Base-by-base conservation (phyloP, 225 moss, liverwort and hornwort species). In the Neckera pumila region DNA sequence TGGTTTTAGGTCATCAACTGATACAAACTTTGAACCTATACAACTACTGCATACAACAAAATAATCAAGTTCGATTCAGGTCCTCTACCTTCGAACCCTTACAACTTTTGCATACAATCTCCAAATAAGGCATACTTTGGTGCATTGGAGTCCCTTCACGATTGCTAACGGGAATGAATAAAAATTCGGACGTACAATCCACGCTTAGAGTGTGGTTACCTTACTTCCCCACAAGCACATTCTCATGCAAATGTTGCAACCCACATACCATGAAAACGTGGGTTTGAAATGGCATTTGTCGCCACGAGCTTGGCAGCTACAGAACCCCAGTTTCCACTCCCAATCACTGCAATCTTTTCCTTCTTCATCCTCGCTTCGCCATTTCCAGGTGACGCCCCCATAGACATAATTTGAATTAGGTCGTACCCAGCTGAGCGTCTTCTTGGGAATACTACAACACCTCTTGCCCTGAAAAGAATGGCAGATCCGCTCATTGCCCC, bases 291-390 rank as follows among this genome's bases (percentile, higher is more conserved):
- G 54, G 96, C 90, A 87, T 96, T 96, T 13, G 89, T 82, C 33
- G 95, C 95, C 80, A 95, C 83, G 43, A 95, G 93, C 89, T 95
- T 95, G 27, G 95, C 95, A 25, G 95, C 96, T 14, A 93, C 96
- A 58, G 93, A 92, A 36, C 96, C 96, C 96, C 95, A 96, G 79
- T 96, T 96, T 40, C 96, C 96, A 92, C 96, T 96, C 82, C 96
- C 96, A 82, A 96, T 95, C 30, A 96, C 93, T 40, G 94, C 94
- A 85, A 96, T 90, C 45, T 58, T 93, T 64, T 96, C 94, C 89
- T 57, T 89, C 38, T 67, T 75, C 34, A 45, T 18, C 38, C 47
- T 72, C 71, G 64, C 77, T 64, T 74, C 53, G 23, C 84, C 69
- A 45, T 23, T 16, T n/a, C 58, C 78, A 78, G 49, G n/a, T 19